Conservation (phyloP, 169 alveolate species). For the Babesia sp. region DNA sequence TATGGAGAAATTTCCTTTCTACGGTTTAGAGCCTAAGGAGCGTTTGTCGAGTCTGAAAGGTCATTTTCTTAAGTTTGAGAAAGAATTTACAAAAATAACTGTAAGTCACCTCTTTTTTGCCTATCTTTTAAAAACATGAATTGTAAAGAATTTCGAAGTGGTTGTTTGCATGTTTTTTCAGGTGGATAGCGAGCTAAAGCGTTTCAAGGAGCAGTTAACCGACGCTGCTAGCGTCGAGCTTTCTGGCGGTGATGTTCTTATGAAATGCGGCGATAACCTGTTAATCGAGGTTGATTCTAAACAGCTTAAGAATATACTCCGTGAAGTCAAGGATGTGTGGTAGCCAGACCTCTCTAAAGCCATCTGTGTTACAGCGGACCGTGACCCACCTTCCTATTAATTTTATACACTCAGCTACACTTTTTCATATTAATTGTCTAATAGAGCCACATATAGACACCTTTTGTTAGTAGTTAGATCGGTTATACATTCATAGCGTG, state of each 20-base stretch:
- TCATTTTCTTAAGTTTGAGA: conserved; percentile 31
- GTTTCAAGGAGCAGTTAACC: neutral
- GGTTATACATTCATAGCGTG: no score
- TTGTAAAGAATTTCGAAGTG: neutral
- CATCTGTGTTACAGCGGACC: neutral
- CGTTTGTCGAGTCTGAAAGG: conserved; percentile 17
- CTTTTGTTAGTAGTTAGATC: no score
- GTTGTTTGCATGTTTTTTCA: neutral
- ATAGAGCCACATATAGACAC: no score
- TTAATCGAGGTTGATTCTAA: conserved; percentile 6
- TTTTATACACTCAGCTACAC: no score
- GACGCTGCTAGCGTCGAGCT: conserved; percentile 12
- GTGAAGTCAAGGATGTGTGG: conserved; percentile 11
- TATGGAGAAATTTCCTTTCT: conserved; percentile 40
- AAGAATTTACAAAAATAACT: conserved; percentile 5
- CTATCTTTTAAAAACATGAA: neutral
- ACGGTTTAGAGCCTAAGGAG: conserved; percentile 27
- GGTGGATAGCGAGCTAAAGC: conserved; percentile 8
- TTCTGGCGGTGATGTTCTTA: neutral
- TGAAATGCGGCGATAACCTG: conserved; percentile 30
- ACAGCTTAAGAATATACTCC: neutral
- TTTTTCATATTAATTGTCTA: no score
- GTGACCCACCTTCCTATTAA: no score
- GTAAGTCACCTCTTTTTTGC: conserved; percentile 5
- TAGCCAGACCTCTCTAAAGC: neutral